Conservation (phyloP, 768 basidiomycete genomes). For the Mycena sanguinolenta region DNA sequence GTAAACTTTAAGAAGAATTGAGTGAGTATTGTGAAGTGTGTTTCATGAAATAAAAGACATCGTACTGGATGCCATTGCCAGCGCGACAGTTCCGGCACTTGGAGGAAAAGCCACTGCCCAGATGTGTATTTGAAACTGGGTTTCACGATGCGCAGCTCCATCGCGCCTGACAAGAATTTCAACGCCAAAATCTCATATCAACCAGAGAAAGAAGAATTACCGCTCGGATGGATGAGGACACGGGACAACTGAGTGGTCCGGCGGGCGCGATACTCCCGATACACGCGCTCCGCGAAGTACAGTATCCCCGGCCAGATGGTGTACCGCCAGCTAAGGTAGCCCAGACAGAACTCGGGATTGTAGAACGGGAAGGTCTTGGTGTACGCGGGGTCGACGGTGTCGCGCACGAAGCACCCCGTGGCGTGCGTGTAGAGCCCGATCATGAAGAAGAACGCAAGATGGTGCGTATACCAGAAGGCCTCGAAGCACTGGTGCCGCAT, state of each 20-base stretch:
- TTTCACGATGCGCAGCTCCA: conserved; percentile 94
- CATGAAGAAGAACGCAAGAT: conserved; percentile 95
- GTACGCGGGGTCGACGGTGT: conserved; percentile 77
- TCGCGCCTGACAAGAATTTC: conserved; percentile 72
- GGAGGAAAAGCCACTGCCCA: conserved; percentile 93
- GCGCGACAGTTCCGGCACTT: conserved; percentile 86
- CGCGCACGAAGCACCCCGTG: conserved; percentile 95
- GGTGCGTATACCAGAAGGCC: conserved; percentile 97
- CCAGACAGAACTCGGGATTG: conserved; percentile 85
- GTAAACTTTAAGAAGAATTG: conserved; percentile 72
- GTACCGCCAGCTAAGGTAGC: conserved; percentile 92
- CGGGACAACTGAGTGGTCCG: conserved; percentile 84
- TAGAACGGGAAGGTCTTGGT: conserved; percentile 87
- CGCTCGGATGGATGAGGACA: conserved; percentile 91
- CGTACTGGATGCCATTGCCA: conserved; percentile 95
- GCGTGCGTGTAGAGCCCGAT: conserved; percentile 91
- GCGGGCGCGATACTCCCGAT: conserved; percentile 84
- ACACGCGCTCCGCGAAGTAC: conserved; percentile 90
- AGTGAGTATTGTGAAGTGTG: conserved; percentile 16
- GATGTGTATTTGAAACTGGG: conserved; percentile 92
- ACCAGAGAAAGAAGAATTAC: conserved; percentile 50
- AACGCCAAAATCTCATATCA: not conserved
- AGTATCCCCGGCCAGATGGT: conserved; percentile 93
- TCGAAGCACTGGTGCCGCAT: conserved; percentile 93
- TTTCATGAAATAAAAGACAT: conserved; percentile 29